Evolutionary conservation across 2,329 filamentous ascomycete genomes (phyloP).

Genomic region (Ceratocystis smalleyi): DNA sequence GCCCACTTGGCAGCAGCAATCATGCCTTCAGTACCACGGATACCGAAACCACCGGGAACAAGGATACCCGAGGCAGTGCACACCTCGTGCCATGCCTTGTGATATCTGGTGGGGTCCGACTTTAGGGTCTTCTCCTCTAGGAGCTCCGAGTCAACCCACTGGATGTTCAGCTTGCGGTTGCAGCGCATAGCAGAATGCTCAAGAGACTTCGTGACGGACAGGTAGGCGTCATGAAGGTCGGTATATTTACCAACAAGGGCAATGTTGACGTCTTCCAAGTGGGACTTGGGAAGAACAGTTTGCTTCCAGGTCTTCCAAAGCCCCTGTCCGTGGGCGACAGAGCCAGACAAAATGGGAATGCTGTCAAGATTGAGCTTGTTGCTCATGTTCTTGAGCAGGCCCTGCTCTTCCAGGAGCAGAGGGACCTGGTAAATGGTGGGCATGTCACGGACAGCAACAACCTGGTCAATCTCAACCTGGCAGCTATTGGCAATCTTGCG

Average conservation of each 20-base stretch:
- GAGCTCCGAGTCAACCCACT: constrained; percentile 73
- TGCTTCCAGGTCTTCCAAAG: constrained; percentile 68
- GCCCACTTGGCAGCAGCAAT: constrained; percentile 76
- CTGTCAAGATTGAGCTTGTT: constrained; percentile 49
- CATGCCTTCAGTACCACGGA: constrained; percentile 78
- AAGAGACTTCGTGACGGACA: constrained; percentile 69
- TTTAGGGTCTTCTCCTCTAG: constrained; percentile 53
- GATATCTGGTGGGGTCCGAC: constrained; percentile 53
- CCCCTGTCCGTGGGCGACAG: constrained; percentile 46
- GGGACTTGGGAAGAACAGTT: constrained; percentile 51
- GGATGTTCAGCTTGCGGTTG: constrained; percentile 58
- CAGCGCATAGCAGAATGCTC: constrained; percentile 88
- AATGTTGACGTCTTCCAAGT: constrained; percentile 57
- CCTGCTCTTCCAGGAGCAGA: constrained; percentile 73
- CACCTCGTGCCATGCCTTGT: constrained; percentile 73
- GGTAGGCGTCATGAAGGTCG: constrained; percentile 69
- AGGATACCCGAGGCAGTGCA: constrained; percentile 50
- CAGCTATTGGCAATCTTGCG: constrained; percentile 82
- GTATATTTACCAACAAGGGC: constrained; percentile 88
- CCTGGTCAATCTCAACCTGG: constrained; percentile 71
- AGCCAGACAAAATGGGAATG: constrained; percentile 34
- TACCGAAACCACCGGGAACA: constrained; percentile 65
- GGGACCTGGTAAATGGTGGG: constrained; percentile 88
- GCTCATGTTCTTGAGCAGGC: constrained; percentile 52
- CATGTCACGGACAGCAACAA: constrained; percentile 81